phyloP scores from a whole-genome alignment of 805 yeast species.

The Candida qinlingensis region DNA sequence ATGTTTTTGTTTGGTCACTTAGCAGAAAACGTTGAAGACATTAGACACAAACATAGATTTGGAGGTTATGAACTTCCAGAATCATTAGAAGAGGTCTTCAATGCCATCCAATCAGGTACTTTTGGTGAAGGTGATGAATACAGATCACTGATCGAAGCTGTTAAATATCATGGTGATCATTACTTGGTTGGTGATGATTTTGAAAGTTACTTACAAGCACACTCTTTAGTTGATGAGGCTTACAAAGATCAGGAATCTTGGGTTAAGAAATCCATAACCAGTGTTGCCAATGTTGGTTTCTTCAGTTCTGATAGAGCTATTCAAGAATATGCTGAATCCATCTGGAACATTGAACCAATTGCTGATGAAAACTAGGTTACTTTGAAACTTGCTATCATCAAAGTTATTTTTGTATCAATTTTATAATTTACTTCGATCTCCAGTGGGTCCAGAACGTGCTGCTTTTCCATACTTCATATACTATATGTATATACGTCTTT shows the following conservation, averaged over 20 bases:
- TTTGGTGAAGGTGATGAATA: constrained; percentile 72
- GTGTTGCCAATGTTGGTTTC: constrained; percentile 92
- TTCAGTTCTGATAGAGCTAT: constrained; percentile 88
- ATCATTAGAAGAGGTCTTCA: constrained; percentile 56
- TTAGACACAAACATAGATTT: constrained; percentile 69
- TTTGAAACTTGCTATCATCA: background rate
- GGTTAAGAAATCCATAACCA: constrained; percentile 68
- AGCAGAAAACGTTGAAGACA: constrained; percentile 83
- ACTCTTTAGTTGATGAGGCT: constrained; percentile 66
- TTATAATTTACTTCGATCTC: too few species aligned
- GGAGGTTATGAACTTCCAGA: constrained; percentile 52
- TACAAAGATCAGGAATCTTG: constrained; percentile 64
- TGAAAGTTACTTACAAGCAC: constrained; percentile 81
- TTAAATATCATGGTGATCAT: constrained; percentile 72
- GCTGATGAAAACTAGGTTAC: constrained; percentile 2
- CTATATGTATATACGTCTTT: too few species aligned
- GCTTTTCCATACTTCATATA: too few species aligned
- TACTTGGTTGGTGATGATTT: constrained; percentile 88
- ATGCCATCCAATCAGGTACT: constrained; percentile 57
- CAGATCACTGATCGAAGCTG: constrained; percentile 60
- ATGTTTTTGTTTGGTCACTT: constrained; percentile 89
- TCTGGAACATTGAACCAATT: constrained; percentile 86
- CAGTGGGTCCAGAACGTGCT: too few species aligned
- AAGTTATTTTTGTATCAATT: too few species aligned
- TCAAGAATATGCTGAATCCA: constrained; percentile 85